Percentiles rank a stretch among this genome's conserved stretches.
Evolutionary conservation across 106 monocot species (phyloP).

Genomic region (Dioscorea alata): DNA sequence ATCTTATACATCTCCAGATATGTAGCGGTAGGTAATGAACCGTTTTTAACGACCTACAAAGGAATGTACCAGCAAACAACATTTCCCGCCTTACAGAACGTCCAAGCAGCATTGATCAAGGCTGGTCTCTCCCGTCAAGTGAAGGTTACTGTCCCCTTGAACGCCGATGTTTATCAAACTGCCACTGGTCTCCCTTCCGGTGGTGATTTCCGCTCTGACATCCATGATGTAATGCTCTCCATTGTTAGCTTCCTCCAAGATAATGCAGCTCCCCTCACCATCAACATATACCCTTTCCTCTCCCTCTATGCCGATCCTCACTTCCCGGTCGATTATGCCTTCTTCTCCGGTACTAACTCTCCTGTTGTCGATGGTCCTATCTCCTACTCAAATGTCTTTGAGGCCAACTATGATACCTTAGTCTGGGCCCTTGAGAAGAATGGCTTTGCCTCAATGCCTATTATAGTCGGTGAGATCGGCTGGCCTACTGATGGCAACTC

Average conservation of each 20-base stretch:
- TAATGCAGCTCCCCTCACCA: conserved; percentile 53
- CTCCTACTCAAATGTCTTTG: conserved; percentile 86
- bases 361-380: conserved; percentile 73
- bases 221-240: conserved; percentile 60
- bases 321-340: conserved; percentile 90
- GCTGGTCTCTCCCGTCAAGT: conserved; percentile 73
- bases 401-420: conserved; percentile 89
- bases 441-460: conserved; percentile 52
- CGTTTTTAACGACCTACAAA: conserved; percentile 69
- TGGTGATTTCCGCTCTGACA: conserved; percentile 85
- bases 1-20: conserved; percentile 16
- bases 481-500: conserved; percentile 83
- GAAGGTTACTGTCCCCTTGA: conserved; percentile 74
- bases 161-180: conserved; percentile 89
- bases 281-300: conserved; percentile 99
- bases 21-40: conserved; percentile 92
- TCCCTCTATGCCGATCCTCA: conserved; percentile 78
- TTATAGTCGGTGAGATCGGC: conserved; percentile 85
- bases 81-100: conserved; percentile 79
- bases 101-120: conserved; percentile 86
- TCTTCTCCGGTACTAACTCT: conserved; percentile 34
- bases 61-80: conserved; percentile 51
- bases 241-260: conserved; percentile 73
- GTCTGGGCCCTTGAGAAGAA: conserved; percentile 70
- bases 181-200: conserved; percentile 59